Base-by-base conservation (phyloP, 495 filamentous ascomycete genomes). In the Penicillium riverlandense region DNA sequence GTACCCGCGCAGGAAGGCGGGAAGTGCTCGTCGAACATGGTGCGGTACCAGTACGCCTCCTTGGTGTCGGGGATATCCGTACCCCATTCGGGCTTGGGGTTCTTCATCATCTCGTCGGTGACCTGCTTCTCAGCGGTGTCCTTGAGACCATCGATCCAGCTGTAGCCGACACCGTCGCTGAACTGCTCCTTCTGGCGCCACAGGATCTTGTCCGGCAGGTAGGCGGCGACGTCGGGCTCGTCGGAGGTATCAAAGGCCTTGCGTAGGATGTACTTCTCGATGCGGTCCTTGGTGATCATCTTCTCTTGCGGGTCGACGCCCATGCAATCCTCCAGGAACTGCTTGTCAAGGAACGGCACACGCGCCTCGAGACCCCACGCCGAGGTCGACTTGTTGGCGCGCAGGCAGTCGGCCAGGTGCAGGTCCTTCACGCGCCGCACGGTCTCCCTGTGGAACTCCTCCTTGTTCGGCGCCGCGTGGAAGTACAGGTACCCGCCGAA, bases 101-200 rank as follows among this genome's bases (percentile, higher is more conserved):
- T 88, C 75, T 87, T 88, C 82, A 98, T 82, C 80, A 94, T 89
- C 74, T 97, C 92, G 59, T 96, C 90, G 15, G 85, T 91, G 35
- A 98, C 85, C 34, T 91, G 77, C 43, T 79, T 59, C 67, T 91
- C 88, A 48, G 92, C 94, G 48, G 83, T 81, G 62, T 96, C 94
- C 76, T 96, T 98, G 37, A 98, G 77, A 11, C 82, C 86, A 61
- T 98, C 94, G 66, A 97, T 96, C 92, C 92, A 98, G 48, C 94
- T 90, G 72, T 98, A 98, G 44, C 92, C 92, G 49, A 98, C 94
- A 65, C 92, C 92, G 59, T 98, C 92, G 43, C 83, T 88, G 72
- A 98, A 98, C 73, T 97, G 94, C 72, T 98, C 92, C 79, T 98
- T 98, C 73, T 98, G 92, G 57, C 92, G 79, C 86, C 88, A 98